Evolutionary conservation across 257 asterid genomes (phyloP).

Genomic region (Capsicum pubescens): DNA sequence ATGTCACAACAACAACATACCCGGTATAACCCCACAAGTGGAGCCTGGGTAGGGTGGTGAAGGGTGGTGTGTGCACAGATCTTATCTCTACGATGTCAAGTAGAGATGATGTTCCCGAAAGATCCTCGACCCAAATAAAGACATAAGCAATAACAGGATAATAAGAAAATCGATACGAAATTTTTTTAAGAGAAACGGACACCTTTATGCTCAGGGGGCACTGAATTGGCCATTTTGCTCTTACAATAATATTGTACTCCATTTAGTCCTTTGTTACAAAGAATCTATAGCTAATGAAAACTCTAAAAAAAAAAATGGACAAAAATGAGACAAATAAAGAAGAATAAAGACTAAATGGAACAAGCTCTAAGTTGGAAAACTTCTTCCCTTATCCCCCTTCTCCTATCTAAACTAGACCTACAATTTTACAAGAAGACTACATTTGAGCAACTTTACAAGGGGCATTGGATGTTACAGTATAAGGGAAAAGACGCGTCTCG

Average conservation of each 20-base stretch:
- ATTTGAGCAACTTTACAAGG: conserved; percentile 40
- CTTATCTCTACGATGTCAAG: too few species aligned
- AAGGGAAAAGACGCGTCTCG: neutral
- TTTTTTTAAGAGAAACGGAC: neutral
- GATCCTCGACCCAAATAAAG: too few species aligned
- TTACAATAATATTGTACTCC: conserved; percentile 27
- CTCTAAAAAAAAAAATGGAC: conserved; percentile 11
- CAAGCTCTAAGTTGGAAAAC: conserved; percentile 28
- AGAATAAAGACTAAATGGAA: conserved; percentile 17
- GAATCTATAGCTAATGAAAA: conserved; percentile 12
- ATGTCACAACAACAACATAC: too few species aligned
- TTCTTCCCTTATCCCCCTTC: conserved; percentile 43
- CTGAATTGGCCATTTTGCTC: conserved; percentile 19
- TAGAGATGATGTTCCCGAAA: too few species aligned
- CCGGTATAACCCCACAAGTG: too few species aligned
- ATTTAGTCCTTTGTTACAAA: conserved; percentile 35
- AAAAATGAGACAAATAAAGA: neutral
- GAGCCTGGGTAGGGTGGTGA: too few species aligned
- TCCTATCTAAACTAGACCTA: conserved; percentile 54
- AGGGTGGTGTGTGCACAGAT: too few species aligned
- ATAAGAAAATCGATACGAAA: too few species aligned
- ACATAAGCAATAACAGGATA: too few species aligned
- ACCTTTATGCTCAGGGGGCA: conserved; percentile 11
- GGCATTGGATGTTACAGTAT: conserved; percentile 39
- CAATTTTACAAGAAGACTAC: conserved; percentile 47